Base-by-base conservation (phyloP, 192 early-diverging fungal genomes). In the Hyaloraphidium curvatum region DNA sequence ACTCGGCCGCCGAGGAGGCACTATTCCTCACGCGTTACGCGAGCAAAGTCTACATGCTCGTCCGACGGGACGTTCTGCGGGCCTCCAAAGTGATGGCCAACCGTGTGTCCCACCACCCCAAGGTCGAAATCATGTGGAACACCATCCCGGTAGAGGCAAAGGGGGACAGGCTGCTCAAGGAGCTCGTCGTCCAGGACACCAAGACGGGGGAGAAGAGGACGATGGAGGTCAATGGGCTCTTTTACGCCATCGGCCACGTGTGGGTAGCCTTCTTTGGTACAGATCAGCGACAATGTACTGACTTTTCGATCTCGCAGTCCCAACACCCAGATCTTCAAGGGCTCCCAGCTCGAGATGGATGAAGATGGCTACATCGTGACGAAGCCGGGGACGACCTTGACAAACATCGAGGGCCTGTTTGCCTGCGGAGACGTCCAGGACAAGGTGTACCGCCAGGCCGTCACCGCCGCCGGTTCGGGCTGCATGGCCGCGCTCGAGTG, bases 371-470 rank as follows among this genome's bases (percentile, higher is more conserved):
- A 98, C 66, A 83, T 98, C 61, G 67, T 78, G 33, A 81, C 79
- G 31, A 70, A 72, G 40, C 83, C 85, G 29, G 75, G 80, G 31
- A 76, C 89, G 28, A 52, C 73, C 1, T 67, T 74, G 50, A 98
- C 94, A 54, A 91, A 74, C 60, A 59, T 98, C 35, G 70, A 74
- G 55, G 94, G 94, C 57, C 83, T 98, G 33, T 98, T 93, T 77
- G 94, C 94, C 43, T 84, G 84, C 27, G 94, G 95, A 59, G 95
- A 98, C 76, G 91, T 98, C 52, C 86, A 94, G 62, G 95, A 98
- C 66, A 83, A 82, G 66, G 79, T 64, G 22, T 98, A 98, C 71
- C 84, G 92, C 60, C 92, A 98, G 67, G 95, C 95, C 16, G 78
- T 98, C 55, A 98, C 94, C 27, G 87, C 86, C 51, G 93, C 93